Base-by-base conservation (phyloP, 805 yeast species). In the Zygoascus bituminiphila region DNA sequence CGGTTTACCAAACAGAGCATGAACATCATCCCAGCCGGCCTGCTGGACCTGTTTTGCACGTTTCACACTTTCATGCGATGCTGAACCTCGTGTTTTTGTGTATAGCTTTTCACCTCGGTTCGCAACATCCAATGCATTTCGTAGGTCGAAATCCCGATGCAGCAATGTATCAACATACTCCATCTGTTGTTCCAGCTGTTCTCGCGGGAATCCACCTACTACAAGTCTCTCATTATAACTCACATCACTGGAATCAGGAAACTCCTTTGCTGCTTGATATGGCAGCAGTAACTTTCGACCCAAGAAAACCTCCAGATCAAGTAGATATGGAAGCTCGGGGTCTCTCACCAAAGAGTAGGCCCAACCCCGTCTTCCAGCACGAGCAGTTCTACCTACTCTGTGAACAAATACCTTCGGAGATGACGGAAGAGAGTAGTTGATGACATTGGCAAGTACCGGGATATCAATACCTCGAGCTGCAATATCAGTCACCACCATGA, bases 341-440 rank as follows among this genome's bases (percentile, higher is more conserved):
- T 88, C 95, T 50, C 81, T 75, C 6, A 89, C 83, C 51, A 93
- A 78, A 2, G 96, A 83, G 64, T 86, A 93, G 0, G 98, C 99
- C 95, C 97, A 88, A 62, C 99, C 99, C 57, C 77, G 80, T 63
- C 88, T 84, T 63, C 99, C 99, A 7, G 98, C 98, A 76, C 99
- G 84, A 9, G 98, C 99, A 42, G 99, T 93, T 76, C 99, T 82
- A 66, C 99, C 99, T 42, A 93, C 98, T 69, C 99, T 81, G 68
- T 93, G 99, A 48, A 93, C 78, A 66, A 93, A 93, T 51, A 91
- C 84, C 66, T 94, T 93, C 3, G 97, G 88, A 1, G 94, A 82
- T 1, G 88, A 84, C 9, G 98, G 98, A 51, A 93, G 73, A 1
- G 96, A 80, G 66, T 78, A 93, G 65, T 93, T 93, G 57, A 93